Evolutionary conservation across 2,329 filamentous ascomycete species (phyloP), one percentile per base, ranked within the genome.

Genomic region (Calonectria naviculata): DNA sequence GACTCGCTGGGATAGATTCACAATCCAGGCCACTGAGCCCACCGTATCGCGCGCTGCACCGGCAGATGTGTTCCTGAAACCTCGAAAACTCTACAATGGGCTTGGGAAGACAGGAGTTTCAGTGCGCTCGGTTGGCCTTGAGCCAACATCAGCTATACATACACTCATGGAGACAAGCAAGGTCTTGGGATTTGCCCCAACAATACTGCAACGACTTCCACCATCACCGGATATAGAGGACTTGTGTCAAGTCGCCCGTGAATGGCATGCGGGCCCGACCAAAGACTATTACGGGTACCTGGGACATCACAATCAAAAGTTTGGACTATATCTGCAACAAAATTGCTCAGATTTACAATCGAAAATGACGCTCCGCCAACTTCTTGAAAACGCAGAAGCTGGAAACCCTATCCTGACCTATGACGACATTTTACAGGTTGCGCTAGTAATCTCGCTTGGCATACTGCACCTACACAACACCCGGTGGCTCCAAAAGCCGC

Each of bases 381-480:
- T 67, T 4, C 64, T 67, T 17, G 21, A n/a, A 5, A 38, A 42
- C n/a, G n/a, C 13, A 34, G 31, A 36, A 67, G 2, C 12, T 31
- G 29, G 7, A 28, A 15, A 8, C 24, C 5, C 19, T 46, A 7
- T 5, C 19, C 38, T 19, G 26, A 5, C 21, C 5, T 44, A 58
- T 34, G 36, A 46, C 24, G 19, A 54, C 6, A 70, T 41, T 21
- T 47, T 70, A 3, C 34, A 47, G 12, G 29, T 70, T 44, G 67
- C 67, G 0, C 52, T 70, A 4, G 52, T 61, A 49, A 42, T 70
- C 29, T 46, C 49, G 2, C 41, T n/a, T 2, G 49, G 49, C 34
- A 47, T 70, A 4, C 31, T 70, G 8, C 61, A 70, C 21, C 67
- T 70, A 21, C 44, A 70, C 21, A 70, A 47, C 31, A 70, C 67